phyloP scores from a whole-genome alignment of 2,329 filamentous ascomycete genomes.

The Penicillium glabrum region DNA sequence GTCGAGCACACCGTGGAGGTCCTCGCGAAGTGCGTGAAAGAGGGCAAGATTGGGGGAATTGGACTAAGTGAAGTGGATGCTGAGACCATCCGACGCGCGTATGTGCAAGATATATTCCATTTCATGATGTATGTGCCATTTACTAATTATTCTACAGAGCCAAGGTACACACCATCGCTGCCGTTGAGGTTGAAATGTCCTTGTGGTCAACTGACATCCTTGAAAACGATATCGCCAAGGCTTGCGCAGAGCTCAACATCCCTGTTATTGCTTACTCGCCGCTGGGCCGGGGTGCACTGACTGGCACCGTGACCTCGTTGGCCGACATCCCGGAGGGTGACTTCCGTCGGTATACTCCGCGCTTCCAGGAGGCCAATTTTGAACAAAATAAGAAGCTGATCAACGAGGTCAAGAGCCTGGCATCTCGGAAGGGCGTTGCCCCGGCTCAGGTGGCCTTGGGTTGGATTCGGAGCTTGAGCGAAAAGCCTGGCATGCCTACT shows the following conservation, averaged over 20 bases:
- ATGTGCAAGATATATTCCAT: slow-evolving; percentile 17
- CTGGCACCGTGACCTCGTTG: slow-evolving; percentile 48
- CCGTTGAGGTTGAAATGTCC: slow-evolving; percentile 62
- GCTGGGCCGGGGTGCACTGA: slow-evolving; percentile 57
- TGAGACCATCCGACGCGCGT: slow-evolving; percentile 46
- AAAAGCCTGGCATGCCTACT: slow-evolving; percentile 44
- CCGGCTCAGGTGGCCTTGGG: slow-evolving; percentile 50
- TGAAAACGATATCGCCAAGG: slow-evolving; percentile 56
- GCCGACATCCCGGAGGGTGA: slow-evolving; percentile 52
- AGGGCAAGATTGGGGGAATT: slow-evolving; percentile 47
- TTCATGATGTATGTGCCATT: not conserved
- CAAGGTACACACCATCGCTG: slow-evolving; percentile 56
- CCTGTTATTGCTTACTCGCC: slow-evolving; percentile 62
- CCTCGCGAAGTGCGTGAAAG: slow-evolving; percentile 40
- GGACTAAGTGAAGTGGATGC: slow-evolving; percentile 46
- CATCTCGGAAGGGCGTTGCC: slow-evolving; percentile 44
- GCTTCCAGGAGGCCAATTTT: slow-evolving; percentile 54
- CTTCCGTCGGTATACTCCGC: slow-evolving; percentile 43
- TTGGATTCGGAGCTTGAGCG: slow-evolving; percentile 49
- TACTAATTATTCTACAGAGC: slow-evolving; percentile 40
- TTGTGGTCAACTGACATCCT: slow-evolving; percentile 59
- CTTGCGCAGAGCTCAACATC: slow-evolving; percentile 58
- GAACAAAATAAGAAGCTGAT: slow-evolving; percentile 52
- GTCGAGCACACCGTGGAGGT: slow-evolving; percentile 49
- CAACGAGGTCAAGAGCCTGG: slow-evolving; percentile 46